Percentiles rank a stretch among this genome's conserved stretches.
Conservation (phyloP, 805 yeast species). For the Pichia exigua region DNA sequence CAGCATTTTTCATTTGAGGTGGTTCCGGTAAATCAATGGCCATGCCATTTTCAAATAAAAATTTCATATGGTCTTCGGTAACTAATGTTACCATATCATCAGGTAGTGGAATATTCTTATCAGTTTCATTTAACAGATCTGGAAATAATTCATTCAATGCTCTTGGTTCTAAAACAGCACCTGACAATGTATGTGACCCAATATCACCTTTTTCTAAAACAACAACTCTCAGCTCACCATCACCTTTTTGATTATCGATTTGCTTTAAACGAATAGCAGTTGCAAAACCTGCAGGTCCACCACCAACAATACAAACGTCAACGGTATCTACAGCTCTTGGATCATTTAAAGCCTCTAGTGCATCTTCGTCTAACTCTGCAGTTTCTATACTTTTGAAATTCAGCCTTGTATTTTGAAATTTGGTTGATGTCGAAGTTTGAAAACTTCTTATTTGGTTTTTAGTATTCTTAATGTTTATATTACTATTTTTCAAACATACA, state of each 20-base stretch:
- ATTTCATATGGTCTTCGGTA: slow-evolving; percentile 64
- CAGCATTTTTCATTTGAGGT: slow-evolving; percentile 77
- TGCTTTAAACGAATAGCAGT: slow-evolving; percentile 89
- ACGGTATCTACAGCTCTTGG: slow-evolving; percentile 79
- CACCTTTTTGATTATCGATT: slow-evolving; percentile 54
- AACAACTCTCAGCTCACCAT: slow-evolving; percentile 66
- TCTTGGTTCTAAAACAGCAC: slow-evolving; percentile 89
- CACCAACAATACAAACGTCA: slow-evolving; percentile 95
- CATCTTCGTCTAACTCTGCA: slow-evolving; percentile 32
- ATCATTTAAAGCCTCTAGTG: slow-evolving; percentile 40
- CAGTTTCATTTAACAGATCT: slow-evolving; percentile 46
- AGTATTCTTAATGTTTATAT: background rate
- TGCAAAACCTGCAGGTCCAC: slow-evolving; percentile 95
- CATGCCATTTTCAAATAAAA: slow-evolving; percentile 44
- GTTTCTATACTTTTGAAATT: slow-evolving; percentile 18
- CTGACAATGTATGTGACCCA: slow-evolving; percentile 88
- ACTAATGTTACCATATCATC: slow-evolving; percentile 68
- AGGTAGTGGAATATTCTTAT: slow-evolving; percentile 65
- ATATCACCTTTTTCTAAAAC: slow-evolving; percentile 88
- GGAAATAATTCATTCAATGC: slow-evolving; percentile 82
- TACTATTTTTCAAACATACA: background rate
- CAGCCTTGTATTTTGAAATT: background rate
- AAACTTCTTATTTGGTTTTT: background rate
- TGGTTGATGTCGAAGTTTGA: background rate
- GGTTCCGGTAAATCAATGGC: slow-evolving; percentile 84